Conservation (phyloP, 305 asterid genomes). For the Rubia tinctorum region DNA sequence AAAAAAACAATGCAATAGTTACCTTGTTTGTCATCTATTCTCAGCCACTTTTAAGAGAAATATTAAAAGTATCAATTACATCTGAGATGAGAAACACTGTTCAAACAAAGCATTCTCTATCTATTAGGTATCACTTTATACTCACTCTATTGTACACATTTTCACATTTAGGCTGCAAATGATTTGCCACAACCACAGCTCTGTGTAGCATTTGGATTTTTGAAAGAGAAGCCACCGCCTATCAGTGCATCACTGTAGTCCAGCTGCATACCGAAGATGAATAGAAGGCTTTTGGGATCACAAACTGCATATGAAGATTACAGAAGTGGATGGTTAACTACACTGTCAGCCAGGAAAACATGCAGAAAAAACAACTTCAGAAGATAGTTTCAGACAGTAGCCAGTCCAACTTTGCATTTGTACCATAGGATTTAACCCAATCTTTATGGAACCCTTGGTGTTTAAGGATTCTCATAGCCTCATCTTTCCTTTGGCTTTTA, state of each 20-base stretch:
- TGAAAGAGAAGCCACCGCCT: conserved; percentile 94
- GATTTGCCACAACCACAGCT: conserved; percentile 98
- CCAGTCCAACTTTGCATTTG: neutral
- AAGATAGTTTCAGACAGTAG: neutral
- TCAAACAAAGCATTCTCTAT: neutral
- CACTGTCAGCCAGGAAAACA: neutral
- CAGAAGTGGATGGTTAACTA: neutral
- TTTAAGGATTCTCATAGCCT: neutral
- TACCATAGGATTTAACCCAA: neutral
- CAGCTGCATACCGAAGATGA: conserved; percentile 84
- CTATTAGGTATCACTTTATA: neutral
- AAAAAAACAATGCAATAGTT: too few species aligned
- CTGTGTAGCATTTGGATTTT: conserved; percentile 94
- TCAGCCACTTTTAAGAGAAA: too few species aligned
- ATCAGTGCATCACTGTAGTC: conserved; percentile 95
- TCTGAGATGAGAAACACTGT: neutral
- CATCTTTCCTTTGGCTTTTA: neutral
- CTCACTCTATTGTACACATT: conserved; percentile 6
- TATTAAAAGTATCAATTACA: neutral
- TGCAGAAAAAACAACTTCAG: neutral
- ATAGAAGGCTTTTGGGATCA: conserved; percentile 94
- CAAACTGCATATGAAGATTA: conserved; percentile 48
- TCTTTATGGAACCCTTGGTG: neutral
- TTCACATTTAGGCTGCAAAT: conserved; percentile 79
- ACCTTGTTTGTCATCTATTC: too few species aligned